Evolutionary conservation across 805 yeast genomes (phyloP).

Genomic region (Schizosaccharomyces japonicus): DNA sequence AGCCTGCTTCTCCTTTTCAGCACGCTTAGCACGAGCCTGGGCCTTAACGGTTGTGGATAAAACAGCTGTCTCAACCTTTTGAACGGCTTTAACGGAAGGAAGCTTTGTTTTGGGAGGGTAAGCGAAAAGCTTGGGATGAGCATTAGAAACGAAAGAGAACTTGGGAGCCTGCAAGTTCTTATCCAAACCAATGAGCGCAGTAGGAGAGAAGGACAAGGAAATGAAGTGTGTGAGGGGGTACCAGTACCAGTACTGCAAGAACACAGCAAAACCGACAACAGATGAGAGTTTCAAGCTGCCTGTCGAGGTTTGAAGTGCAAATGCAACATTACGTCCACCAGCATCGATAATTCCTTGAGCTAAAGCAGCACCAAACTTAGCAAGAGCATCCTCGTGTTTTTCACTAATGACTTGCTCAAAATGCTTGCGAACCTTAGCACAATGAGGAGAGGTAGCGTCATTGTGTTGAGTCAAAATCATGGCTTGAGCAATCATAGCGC

Average conservation of each 20-base stretch:
- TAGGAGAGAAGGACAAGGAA: slow-evolving; percentile 76
- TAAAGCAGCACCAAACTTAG: slow-evolving; percentile 89
- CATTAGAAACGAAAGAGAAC: slow-evolving; percentile 56
- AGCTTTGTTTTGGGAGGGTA: slow-evolving; percentile 79
- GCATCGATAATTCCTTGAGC: slow-evolving; percentile 97
- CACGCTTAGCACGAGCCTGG: slow-evolving; percentile 68
- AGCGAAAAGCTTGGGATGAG: slow-evolving; percentile 54
- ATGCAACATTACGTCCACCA: slow-evolving; percentile 94
- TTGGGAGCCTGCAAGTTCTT: slow-evolving; percentile 71
- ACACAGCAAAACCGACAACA: slow-evolving; percentile 72
- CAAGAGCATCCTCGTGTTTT: slow-evolving; percentile 88
- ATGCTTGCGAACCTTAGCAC: slow-evolving; percentile 47
- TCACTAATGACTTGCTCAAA: slow-evolving; percentile 55
- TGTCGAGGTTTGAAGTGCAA: slow-evolving; percentile 74
- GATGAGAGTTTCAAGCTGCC: slow-evolving; percentile 78
- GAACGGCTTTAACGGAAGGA: slow-evolving; percentile 57
- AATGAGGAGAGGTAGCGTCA: slow-evolving; percentile 60
- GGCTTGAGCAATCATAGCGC: slow-evolving; percentile 77
- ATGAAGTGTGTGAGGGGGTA: slow-evolving; percentile 87
- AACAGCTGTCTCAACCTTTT: slow-evolving; percentile 77
- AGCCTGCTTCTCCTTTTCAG: slow-evolving; percentile 29
- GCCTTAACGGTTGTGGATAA: slow-evolving; percentile 83
- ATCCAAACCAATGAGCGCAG: slow-evolving; percentile 67
- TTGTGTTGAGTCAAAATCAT: slow-evolving; percentile 79
- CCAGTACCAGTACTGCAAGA: slow-evolving; percentile 95